Evolutionary conservation across 164 flowering plant genomes (phyloP).

Genomic region (Houttuynia cordata): DNA sequence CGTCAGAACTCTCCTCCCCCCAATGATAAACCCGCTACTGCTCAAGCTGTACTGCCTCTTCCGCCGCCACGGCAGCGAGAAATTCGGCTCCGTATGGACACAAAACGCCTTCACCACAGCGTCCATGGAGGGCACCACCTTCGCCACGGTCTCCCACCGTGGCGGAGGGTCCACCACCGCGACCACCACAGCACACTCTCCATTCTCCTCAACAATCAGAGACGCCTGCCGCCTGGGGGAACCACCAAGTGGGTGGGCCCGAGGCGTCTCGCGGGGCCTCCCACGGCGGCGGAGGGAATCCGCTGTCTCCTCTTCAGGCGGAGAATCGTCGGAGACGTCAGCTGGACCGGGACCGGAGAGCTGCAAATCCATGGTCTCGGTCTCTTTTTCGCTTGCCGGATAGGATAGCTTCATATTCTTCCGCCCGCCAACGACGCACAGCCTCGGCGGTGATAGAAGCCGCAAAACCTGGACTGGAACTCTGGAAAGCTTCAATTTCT

Average conservation of each 20-base stretch:
- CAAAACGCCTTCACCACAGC: conserved; percentile 98
- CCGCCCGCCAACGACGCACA: too few species aligned
- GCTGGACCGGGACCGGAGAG: not conserved
- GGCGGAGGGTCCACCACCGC: conserved; percentile 4
- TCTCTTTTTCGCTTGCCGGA: conserved; percentile 12
- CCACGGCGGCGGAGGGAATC: conserved; percentile 23
- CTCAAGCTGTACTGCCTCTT: conserved; percentile 88
- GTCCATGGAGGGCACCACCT: conserved; percentile 76
- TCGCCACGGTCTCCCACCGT: conserved; percentile 19
- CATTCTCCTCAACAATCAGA: conserved; percentile 9
- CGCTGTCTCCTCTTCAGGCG: conserved; percentile 22
- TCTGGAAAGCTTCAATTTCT: not conserved
- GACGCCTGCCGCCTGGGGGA: conserved; percentile 6
- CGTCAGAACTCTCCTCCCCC: conserved; percentile 75
- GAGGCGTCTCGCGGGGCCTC: conserved; percentile 26
- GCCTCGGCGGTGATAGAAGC: too few species aligned
- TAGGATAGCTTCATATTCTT: too few species aligned
- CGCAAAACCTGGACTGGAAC: not conserved
- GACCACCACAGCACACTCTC: conserved; percentile 4
- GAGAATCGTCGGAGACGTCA: conserved; percentile 12
- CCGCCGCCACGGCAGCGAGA: conserved; percentile 96
- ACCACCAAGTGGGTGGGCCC: not conserved
- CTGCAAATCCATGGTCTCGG: conserved; percentile 14
- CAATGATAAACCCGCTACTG: conserved; percentile 84
- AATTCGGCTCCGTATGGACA: conserved; percentile 90